Percentiles rank a stretch among this genome's conserved stretches.
These are phyloP conservation scores for Boletales sp. DNA, from an alignment of 768 basidiomycete genomes.

Conservation along the genomic window DNA sequence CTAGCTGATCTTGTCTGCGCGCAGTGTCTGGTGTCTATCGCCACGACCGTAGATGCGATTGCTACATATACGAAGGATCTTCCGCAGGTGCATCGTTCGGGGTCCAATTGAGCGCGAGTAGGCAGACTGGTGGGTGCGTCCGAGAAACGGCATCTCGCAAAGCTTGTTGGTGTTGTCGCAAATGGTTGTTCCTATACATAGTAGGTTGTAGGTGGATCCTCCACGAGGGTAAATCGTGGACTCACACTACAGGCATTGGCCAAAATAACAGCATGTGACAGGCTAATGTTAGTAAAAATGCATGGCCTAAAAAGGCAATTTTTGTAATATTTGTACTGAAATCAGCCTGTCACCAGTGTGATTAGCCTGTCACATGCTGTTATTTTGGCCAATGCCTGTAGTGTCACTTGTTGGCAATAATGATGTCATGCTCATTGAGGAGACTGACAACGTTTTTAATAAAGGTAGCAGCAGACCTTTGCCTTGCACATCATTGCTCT, in stretches of 20 bases:
- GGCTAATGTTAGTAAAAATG: too few species aligned
- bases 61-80: conserved; percentile 70
- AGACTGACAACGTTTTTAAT: conserved; percentile 65
- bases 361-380: too few species aligned
- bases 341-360: too few species aligned
- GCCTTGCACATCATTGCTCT: conserved; percentile 81
- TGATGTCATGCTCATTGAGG: conserved; percentile 64
- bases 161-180: conserved; percentile 68
- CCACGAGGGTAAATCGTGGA: background rate
- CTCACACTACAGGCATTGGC: too few species aligned
- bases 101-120: conserved; percentile 82
- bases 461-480: conserved; percentile 71
- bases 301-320: too few species aligned
- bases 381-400: too few species aligned
- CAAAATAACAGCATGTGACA: too few species aligned
- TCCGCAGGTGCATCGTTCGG: conserved; percentile 51
- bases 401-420: conserved; percentile 97
- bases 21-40: conserved; percentile 80
- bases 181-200: conserved; percentile 79
- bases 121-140: conserved; percentile 53
- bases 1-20: conserved; percentile 47
- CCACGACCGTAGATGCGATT: conserved; percentile 76
- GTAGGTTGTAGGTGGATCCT: background rate
- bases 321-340: too few species aligned
- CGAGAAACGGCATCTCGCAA: conserved; percentile 54